Evolutionary conservation across 257 asterid genomes (phyloP), one percentile per base, ranked within the genome.

Genomic region (Coffea eugenioides): DNA sequence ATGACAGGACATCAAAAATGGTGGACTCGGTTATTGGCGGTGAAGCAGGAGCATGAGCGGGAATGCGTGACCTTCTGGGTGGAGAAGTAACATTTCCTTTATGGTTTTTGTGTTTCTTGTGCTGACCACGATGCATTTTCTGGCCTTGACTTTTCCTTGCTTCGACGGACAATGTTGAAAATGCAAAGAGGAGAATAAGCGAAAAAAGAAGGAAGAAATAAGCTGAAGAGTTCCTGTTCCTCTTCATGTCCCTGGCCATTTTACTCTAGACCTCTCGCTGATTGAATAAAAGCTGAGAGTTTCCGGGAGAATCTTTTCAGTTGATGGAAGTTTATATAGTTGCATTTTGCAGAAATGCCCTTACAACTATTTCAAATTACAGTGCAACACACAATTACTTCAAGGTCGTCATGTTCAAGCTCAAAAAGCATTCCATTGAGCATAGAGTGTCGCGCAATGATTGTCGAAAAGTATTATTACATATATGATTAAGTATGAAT

Each of bases 1-100:
- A 93, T 25, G 90, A 84, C 45, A 88, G 45, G n/a, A 93, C 77
- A 85, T 81, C 84, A 80, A 89, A 91, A 43, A 79, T 80, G 46
- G 71, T 45, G 18, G 88, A 77, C 25, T 77, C 78, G 16, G 64
- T 46, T 13, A 61, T 8, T 8, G 73, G 61, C 2, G 72, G 25
- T 0, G 80, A 80, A 61, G 76, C 59, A 57, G 83, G 77, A 67
- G 82, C 27, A 1, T 57, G 78, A 31, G 81, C n/a, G 39, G 71
- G 69, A 62, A 27, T 56, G 54, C 43, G 8, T 39, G 73, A 39
- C 25, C 41, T 25, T 46, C 5, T 23, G 20, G 79, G 69, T 74
- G 49, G 41, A 52, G 25, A 23, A 31, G 0, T 31, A 61, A 61
- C 76, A 31, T 76, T 77, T 52, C 80, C 79, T 83, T 79, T 49